phyloP scores from a whole-genome alignment of 208 protist species.

The Trichomonas vaginalis region DNA sequence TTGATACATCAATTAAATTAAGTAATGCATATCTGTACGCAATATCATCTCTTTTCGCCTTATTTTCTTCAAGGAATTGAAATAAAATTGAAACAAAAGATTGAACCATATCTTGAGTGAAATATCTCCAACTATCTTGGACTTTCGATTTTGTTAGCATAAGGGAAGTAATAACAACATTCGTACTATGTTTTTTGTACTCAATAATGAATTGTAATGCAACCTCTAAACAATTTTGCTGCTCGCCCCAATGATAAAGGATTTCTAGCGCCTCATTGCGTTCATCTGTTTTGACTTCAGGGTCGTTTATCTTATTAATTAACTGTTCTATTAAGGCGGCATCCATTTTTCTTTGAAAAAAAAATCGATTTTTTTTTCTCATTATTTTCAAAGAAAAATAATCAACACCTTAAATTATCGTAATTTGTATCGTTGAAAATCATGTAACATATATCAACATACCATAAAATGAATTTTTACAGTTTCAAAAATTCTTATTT shows the following conservation, averaged over 20 bases:
- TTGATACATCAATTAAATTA: background rate
- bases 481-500: too few species aligned
- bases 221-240: background rate
- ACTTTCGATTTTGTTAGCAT: background rate
- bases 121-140: background rate
- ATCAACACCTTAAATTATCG: too few species aligned
- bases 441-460: too few species aligned
- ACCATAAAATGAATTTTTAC: too few species aligned
- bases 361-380: background rate
- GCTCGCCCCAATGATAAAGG: background rate
- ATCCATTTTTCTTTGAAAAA: background rate
- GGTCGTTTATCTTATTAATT: background rate
- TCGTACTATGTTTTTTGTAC: background rate
- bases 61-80: background rate
- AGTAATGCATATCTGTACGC: background rate
- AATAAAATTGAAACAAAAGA: background rate
- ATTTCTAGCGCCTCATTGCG: background rate
- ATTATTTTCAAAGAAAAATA: too few species aligned
- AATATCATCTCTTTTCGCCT: background rate
- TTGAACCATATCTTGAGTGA: background rate
- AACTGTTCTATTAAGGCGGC: background rate
- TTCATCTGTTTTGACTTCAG: background rate
- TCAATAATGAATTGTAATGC: background rate
- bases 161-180: background rate
- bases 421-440: too few species aligned